phyloP scores from a whole-genome alignment of 2,329 filamentous ascomycete species.

The Acrocalymma vagum region DNA sequence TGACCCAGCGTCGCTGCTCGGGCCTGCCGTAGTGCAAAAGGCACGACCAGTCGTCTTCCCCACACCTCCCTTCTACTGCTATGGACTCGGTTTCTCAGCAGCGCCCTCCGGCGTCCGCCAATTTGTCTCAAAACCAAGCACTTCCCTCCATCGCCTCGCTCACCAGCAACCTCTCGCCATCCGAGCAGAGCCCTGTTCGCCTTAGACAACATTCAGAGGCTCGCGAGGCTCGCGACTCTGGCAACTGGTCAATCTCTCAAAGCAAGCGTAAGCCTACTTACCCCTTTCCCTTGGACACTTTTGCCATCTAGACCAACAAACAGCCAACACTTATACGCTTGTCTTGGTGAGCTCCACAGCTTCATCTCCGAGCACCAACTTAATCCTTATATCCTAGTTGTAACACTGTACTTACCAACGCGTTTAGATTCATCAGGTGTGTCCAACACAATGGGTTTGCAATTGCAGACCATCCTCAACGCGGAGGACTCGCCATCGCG shows the following conservation, averaged over 20 bases:
- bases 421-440: conserved; percentile 51
- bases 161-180: conserved; percentile 40
- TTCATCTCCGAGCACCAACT: no score
- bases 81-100: conserved; percentile 43
- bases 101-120: conserved; percentile 27
- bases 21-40: conserved; percentile 24
- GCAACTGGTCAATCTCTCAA: conserved; percentile 67
- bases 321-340: no score
- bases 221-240: conserved; percentile 64
- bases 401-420: conserved; percentile 19
- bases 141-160: conserved; percentile 49
- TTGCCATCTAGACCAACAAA: conserved; percentile 10
- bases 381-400: no score
- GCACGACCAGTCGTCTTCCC: no score
- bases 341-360: conserved; percentile 1
- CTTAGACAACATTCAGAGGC: conserved; percentile 49
- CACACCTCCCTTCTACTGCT: conserved; percentile 11
- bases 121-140: conserved; percentile 43
- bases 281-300: conserved; percentile 6
- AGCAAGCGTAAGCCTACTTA: conserved; percentile 62
- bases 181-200: conserved; percentile 43
- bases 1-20: conserved; percentile 10
- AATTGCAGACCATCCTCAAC: conserved; percentile 59
- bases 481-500: conserved; percentile 59
- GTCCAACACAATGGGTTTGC: conserved; percentile 56